Evolutionary conservation across 257 asterid species (phyloP).

Genomic region (Solanum megistacrolobum): DNA sequence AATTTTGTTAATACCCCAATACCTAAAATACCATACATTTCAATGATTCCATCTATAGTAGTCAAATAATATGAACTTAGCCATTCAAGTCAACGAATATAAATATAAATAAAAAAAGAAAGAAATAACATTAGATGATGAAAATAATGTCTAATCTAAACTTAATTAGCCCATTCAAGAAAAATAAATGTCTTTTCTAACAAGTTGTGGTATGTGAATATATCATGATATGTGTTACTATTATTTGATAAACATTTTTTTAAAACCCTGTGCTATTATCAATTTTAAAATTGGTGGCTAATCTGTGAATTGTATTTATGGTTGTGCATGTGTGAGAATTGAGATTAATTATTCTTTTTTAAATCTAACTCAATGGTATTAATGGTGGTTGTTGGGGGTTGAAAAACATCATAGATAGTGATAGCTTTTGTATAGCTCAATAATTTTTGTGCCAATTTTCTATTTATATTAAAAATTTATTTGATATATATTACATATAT

Average conservation of each 20-base stretch:
- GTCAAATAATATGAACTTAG: background rate
- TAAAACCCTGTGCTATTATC: background rate
- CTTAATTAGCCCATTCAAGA: background rate
- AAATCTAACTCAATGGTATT: background rate
- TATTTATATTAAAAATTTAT: background rate
- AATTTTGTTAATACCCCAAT: background rate
- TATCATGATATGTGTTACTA: background rate
- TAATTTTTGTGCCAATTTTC: background rate
- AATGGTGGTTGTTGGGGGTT: background rate
- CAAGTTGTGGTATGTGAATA: background rate
- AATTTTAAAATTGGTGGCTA: background rate
- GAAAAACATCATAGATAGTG: background rate
- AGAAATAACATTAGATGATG: background rate
- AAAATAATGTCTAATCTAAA: background rate
- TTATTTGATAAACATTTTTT: background rate
- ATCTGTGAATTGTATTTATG: background rate
- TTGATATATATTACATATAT: background rate
- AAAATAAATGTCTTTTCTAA: background rate
- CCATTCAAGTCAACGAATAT: background rate
- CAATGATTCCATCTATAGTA: background rate
- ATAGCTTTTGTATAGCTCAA: background rate
- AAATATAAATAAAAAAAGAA: background rate
- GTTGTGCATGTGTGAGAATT: background rate
- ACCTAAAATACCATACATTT: background rate
- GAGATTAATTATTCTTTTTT: background rate